These are phyloP conservation scores for Saccharomycopsis crataegensis DNA, from an alignment of 1,139 yeast genomes.

Conservation along the genomic window DNA sequence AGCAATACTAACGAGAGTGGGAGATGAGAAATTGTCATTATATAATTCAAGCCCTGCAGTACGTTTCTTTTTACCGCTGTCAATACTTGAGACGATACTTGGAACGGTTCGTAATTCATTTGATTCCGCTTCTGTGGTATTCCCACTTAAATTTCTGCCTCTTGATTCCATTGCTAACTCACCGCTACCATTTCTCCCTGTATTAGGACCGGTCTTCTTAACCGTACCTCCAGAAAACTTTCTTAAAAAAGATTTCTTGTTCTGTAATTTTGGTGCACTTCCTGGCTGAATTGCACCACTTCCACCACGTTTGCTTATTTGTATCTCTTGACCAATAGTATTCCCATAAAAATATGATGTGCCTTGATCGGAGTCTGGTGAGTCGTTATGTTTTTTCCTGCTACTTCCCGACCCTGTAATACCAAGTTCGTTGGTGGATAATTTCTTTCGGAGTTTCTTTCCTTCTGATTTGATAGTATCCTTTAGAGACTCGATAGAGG, in stretches of 20 bases:
- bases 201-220: not conserved
- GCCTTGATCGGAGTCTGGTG: too few relatives aligned
- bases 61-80: slow-evolving; percentile 1
- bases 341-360: not conserved
- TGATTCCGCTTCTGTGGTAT: not conserved
- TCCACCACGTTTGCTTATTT: slow-evolving; percentile 3
- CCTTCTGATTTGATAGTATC: slow-evolving; percentile 17
- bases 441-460: slow-evolving; percentile 9
- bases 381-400: not conserved
- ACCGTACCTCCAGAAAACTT: slow-evolving; percentile 10
- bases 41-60: slow-evolving; percentile 1
- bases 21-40: slow-evolving; percentile 12
- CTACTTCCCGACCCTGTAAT: not conserved
- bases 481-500: slow-evolving; percentile 17
- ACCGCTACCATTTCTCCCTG: slow-evolving; percentile 1
- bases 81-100: slow-evolving; percentile 12
- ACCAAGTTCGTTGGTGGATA: slow-evolving; percentile 4
- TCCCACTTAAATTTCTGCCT: not conserved
- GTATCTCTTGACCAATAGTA: slow-evolving; percentile 18
- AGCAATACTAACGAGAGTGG: slow-evolving; percentile 8
- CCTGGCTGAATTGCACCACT: not conserved
- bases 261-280: slow-evolving; percentile 6
- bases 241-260: slow-evolving; percentile 17
- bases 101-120: slow-evolving; percentile 1
- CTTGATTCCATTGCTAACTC: not conserved